Percentiles rank a stretch among this genome's conserved stretches.
Evolutionary conservation across 2,329 filamentous ascomycete genomes (phyloP).

Genomic region (Fusarium buxicola): DNA sequence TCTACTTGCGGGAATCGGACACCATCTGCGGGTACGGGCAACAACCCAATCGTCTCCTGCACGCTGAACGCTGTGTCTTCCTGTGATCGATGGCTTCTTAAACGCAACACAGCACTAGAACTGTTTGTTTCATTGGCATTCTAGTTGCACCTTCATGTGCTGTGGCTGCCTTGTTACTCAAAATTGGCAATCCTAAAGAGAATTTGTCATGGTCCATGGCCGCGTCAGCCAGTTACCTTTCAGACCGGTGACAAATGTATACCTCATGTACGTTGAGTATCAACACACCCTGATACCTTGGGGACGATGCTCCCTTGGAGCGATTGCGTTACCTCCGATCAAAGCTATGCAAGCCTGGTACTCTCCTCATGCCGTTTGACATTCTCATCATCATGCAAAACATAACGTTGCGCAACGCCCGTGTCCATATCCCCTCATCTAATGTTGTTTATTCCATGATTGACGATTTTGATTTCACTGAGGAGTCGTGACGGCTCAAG

Average conservation of each 20-base stretch:
- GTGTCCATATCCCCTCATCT: conserved; percentile 4
- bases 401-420: conserved; percentile 16
- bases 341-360: conserved; percentile 14
- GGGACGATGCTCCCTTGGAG: not conserved
- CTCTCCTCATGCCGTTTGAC: conserved; percentile 21
- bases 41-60: conserved; percentile 18
- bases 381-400: conserved; percentile 19
- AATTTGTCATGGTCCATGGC: not conserved
- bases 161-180: not conserved
- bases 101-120: conserved; percentile 12
- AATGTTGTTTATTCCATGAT: conserved; percentile 10
- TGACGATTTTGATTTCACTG: conserved; percentile 6
- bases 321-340: not conserved
- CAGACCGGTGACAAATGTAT: not conserved
- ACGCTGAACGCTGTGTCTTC: conserved; percentile 4
- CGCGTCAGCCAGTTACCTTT: not conserved
- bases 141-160: conserved; percentile 2
- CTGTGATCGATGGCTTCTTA: conserved; percentile 10
- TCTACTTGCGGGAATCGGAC: conserved; percentile 13
- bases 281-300: not conserved
- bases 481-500: conserved; percentile 1
- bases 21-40: conserved; percentile 11
- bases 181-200: not conserved
- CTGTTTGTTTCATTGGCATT: conserved; percentile 11
- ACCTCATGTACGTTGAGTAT: conserved; percentile 1